Evolutionary conservation across 345 rosid species (phyloP), one percentile per base, ranked within the genome.

Genomic region (Gossypium bickii): DNA sequence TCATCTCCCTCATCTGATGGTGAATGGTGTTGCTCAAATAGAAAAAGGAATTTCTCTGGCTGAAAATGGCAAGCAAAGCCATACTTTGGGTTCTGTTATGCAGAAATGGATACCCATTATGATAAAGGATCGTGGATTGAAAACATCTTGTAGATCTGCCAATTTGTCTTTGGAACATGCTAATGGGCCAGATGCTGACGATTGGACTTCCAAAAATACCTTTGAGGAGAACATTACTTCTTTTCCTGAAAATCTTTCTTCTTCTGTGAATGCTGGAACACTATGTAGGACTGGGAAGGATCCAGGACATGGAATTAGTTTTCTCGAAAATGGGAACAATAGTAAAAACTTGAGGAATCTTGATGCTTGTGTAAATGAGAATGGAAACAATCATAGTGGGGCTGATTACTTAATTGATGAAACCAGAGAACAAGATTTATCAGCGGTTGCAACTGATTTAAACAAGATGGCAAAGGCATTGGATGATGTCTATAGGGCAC

Each of bases 81-180:
- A 57, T 70, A 65, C 70, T 77, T 78, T 84, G 76, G 87, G 79
- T 13, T 79, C 87, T 17, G 2, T 76, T 62, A 13, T 76, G 55
- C 85, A 76, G 85, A 85, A 85, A 74, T 85, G 90, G 89, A 79
- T 87, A 71, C 90, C 89, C 17, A 71, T 82, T 58, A 83, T 85
- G 58, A 52, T 47, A 57, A 83, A 77, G 72, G 78, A 74, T 75
- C 74, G 70, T 65, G 80, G 45, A 25, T 41, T 25, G 22, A 60
- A 78, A 49, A 68, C 57, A 67, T 60, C 74, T 51, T 59, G 29
- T 12, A 66, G 65, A 59, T 79, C 70, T 17, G 22, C 55, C 58
- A 73, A 56, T 51, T 67, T 58, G 53, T 77, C 69, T 17, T 18
- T 64, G 27, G 76, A 71, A 49, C 70, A 34, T 74, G 56, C 74